Percentiles rank a stretch among this genome's conserved stretches.
phyloP scores from a whole-genome alignment of 352 stramenopile species.

The Globisporangium heterothallicum region DNA sequence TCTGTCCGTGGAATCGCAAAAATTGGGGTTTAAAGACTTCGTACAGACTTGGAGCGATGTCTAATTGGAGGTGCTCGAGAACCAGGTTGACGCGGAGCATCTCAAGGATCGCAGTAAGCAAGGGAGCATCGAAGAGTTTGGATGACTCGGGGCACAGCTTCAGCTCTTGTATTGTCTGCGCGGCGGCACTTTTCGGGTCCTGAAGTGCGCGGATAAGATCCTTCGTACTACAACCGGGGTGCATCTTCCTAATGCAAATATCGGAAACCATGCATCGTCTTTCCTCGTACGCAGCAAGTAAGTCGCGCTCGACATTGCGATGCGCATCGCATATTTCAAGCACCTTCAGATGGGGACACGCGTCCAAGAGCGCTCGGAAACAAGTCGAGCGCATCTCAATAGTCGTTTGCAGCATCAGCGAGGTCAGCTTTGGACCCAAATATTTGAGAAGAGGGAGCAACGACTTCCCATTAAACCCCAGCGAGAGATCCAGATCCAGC shows the following conservation, averaged over 20 bases:
- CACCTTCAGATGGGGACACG: not conserved
- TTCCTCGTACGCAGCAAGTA: not conserved
- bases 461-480: not conserved
- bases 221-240: not conserved
- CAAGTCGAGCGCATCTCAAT: not conserved
- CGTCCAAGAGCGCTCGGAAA: constrained; percentile 3
- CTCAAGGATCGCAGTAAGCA: not conserved
- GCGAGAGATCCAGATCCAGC: not conserved
- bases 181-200: constrained; percentile 1
- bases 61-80: constrained; percentile 7
- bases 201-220: not conserved
- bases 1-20: constrained; percentile 1
- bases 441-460: constrained; percentile 8
- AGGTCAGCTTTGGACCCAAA: constrained; percentile 6
- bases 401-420: not conserved
- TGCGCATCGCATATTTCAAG: not conserved
- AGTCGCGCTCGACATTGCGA: not conserved
- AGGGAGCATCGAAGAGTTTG: not conserved
- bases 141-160: not conserved
- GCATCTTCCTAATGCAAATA: not conserved
- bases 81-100: constrained; percentile 5
- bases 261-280: not conserved
- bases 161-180: not conserved
- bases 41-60: not conserved
- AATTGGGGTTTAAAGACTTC: not conserved